phyloP scores from a whole-genome alignment of 2,329 filamentous ascomycete genomes.

The Cercospora citrullina region DNA sequence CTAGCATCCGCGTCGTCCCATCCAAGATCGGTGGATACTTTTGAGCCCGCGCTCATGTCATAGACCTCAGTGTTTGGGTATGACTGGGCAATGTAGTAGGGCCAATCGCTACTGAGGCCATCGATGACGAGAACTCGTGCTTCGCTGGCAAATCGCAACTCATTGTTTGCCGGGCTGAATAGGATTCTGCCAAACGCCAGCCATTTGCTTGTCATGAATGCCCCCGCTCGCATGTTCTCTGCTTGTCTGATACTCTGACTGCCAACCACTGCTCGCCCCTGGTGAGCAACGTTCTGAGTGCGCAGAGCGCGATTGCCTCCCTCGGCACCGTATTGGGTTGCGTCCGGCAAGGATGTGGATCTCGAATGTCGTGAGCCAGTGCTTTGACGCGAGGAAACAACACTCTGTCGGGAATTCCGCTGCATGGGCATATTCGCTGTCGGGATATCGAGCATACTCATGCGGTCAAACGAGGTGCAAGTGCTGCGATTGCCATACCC shows the following conservation, averaged over 20 bases:
- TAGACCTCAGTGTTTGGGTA: constrained; percentile 75
- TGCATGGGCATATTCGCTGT: neutral
- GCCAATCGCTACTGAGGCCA: constrained; percentile 87
- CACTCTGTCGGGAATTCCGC: constrained; percentile 21
- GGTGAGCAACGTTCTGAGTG: neutral
- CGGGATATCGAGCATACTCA: constrained; percentile 12
- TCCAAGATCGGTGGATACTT: constrained; percentile 1
- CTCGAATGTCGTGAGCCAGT: constrained; percentile 33
- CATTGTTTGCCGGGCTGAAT: constrained; percentile 75
- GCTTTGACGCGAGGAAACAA: constrained; percentile 33
- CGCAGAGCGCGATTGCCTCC: neutral
- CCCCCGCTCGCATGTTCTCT: constrained; percentile 67
- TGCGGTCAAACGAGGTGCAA: constrained; percentile 32
- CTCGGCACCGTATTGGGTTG: neutral
- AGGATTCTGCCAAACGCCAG: constrained; percentile 80
- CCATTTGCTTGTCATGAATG: constrained; percentile 85
- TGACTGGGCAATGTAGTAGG: constrained; percentile 78
- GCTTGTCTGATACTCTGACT: neutral
- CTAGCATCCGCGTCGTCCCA: constrained; percentile 30
- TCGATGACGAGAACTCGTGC: constrained; percentile 74
- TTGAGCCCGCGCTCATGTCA: constrained; percentile 49
- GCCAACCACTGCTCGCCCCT: neutral
- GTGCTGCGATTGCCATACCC: constrained; percentile 49
- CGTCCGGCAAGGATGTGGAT: constrained; percentile 35
- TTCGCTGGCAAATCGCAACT: constrained; percentile 61